Conservation (phyloP, 768 basidiomycete genomes). For the Serendipita sp. region DNA sequence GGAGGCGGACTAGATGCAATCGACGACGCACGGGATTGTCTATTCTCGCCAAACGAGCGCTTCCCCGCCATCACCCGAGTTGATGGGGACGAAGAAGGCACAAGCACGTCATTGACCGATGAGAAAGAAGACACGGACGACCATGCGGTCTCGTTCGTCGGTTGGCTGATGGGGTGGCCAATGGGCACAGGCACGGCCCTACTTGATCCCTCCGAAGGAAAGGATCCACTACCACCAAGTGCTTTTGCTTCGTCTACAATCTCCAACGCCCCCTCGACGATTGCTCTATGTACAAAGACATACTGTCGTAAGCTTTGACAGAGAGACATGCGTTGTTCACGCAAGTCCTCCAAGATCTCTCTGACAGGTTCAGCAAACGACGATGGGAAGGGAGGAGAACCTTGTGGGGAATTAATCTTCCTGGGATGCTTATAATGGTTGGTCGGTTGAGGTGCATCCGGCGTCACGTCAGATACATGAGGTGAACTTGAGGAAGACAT, state of each 20-base stretch:
- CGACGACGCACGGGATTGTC: neutral
- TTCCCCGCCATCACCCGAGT: neutral
- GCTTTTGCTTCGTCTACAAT: constrained; percentile 55
- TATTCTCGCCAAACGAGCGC: neutral
- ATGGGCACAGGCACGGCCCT: neutral
- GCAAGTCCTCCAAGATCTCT: constrained; percentile 78
- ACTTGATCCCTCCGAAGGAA: neutral
- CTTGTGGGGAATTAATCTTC: constrained; percentile 28
- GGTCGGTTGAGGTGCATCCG: neutral
- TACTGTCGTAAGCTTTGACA: constrained; percentile 92
- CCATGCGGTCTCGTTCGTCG: neutral
- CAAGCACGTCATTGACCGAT: neutral
- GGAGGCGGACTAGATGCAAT: neutral
- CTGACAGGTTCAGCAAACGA: constrained; percentile 61
- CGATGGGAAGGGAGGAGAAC: constrained; percentile 42
- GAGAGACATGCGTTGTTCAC: constrained; percentile 90
- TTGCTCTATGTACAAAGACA: constrained; percentile 76
- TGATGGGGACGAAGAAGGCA: neutral
- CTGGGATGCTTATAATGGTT: constrained; percentile 46
- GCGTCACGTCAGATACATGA: neutral
- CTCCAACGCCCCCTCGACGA: constrained; percentile 65
- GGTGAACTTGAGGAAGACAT: neutral
- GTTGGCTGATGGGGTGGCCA: neutral
- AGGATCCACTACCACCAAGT: neutral
- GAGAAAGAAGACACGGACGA: neutral